Evolutionary conservation across 1,284 basidiomycete genomes (phyloP).

Genomic region (Singerocomus inundabilis): DNA sequence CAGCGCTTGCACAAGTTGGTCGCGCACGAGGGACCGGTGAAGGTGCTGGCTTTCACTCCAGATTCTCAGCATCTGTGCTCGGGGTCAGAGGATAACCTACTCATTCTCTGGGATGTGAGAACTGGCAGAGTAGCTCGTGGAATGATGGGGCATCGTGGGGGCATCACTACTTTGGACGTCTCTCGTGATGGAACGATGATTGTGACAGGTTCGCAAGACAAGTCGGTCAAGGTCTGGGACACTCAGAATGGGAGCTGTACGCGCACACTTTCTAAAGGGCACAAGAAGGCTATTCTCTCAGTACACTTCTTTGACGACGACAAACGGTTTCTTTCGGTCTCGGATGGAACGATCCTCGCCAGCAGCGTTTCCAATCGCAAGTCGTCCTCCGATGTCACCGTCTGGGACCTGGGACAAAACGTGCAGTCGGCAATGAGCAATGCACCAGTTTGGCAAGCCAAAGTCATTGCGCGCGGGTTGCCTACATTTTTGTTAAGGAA

Average conservation of each 20-base stretch:
- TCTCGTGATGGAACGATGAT: constrained; percentile 16
- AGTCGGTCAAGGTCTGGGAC: constrained; percentile 25
- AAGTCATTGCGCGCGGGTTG: constrained; percentile 3
- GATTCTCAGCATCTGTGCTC: constrained; percentile 18
- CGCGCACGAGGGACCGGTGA: constrained; percentile 22
- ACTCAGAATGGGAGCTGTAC: constrained; percentile 13
- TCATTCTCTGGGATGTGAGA: constrained; percentile 22
- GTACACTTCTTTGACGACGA: constrained; percentile 20
- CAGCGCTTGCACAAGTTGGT: constrained; percentile 9
- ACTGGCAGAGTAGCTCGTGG: constrained; percentile 18
- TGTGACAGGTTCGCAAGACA: constrained; percentile 23
- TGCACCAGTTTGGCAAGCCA: constrained; percentile 10
- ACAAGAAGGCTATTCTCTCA: constrained; percentile 13
- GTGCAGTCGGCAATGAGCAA: constrained; percentile 4
- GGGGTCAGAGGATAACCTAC: constrained; percentile 22
- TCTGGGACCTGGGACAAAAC: constrained; percentile 12
- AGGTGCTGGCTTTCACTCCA: constrained; percentile 13
- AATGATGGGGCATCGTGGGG: constrained; percentile 22
- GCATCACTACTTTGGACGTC: constrained; percentile 16
- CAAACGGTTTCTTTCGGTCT: constrained; percentile 9
- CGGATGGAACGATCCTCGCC: constrained; percentile 8
- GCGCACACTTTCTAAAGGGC: constrained; percentile 17
- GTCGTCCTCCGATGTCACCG: constrained; percentile 12
- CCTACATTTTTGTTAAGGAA: constrained; percentile 9
- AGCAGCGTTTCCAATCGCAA: constrained; percentile 6